Evolutionary conservation across 805 yeast genomes (phyloP).

Genomic region (Candida loeiensis): DNA sequence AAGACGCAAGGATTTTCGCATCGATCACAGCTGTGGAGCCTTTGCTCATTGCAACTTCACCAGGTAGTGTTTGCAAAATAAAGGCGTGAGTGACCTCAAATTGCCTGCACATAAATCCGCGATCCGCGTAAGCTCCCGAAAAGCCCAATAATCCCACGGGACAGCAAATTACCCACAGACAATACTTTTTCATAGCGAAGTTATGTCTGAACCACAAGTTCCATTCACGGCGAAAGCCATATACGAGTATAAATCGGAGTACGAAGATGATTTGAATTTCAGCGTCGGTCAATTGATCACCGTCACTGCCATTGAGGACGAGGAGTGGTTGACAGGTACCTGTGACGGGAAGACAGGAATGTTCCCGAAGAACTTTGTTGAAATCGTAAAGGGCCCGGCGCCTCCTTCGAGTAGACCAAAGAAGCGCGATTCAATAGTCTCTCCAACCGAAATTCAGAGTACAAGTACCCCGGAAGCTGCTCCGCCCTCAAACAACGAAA

Average conservation of each 20-base stretch:
- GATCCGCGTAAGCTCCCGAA: neutral
- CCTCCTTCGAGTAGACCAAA: slow-evolving; percentile 6
- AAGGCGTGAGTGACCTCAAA: slow-evolving; percentile 1
- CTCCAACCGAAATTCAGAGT: neutral
- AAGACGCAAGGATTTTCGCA: slow-evolving; percentile 23
- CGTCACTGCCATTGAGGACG: slow-evolving; percentile 81
- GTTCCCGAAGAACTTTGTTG: slow-evolving; percentile 85
- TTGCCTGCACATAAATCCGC: neutral
- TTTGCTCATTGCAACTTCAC: slow-evolving; percentile 8
- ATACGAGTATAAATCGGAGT: slow-evolving; percentile 57
- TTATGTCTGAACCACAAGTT: slow-evolving; percentile 20
- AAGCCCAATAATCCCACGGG: neutral
- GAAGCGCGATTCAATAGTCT: slow-evolving; percentile 2
- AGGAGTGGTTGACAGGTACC: slow-evolving; percentile 84
- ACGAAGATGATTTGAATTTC: slow-evolving; percentile 81
- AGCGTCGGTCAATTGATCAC: slow-evolving; percentile 62
- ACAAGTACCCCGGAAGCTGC: slow-evolving; percentile 6
- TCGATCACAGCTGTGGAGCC: slow-evolving; percentile 25
- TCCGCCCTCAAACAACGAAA: slow-evolving; percentile 5
- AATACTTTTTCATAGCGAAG: neutral
- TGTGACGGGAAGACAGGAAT: slow-evolving; percentile 68
- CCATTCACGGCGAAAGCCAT: slow-evolving; percentile 72
- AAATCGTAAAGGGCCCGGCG: slow-evolving; percentile 17
- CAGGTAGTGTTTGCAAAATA: neutral
- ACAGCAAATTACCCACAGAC: neutral